Base-by-base conservation (phyloP, 2,329 filamentous ascomycete genomes). In the Botrytis medusae region DNA sequence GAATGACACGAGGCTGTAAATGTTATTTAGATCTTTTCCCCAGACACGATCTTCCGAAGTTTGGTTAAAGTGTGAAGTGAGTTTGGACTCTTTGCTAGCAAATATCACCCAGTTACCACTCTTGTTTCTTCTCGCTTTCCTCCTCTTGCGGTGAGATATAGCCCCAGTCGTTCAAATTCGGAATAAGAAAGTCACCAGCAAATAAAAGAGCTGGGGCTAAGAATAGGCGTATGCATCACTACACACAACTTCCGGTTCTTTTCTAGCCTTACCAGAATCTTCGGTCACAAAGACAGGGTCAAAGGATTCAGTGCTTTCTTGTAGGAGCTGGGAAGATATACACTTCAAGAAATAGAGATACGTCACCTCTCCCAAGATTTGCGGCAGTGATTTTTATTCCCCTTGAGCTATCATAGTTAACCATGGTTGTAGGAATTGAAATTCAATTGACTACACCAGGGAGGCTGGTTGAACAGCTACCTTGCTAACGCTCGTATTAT, bases 401-500 rank as follows among this genome's bases (percentile, higher is more conserved):
- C 32, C 14, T n/a, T 51, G 40, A 51, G n/a, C 14, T 22, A 51
- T 34, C 8, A 29, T 37, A 20, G 32, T n/a, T 67, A 14, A 37
- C 46, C 8, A 64, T 20, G 46, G 32, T 51, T n/a, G 12, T 25
- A 40, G 32, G 57, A 37, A 18, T 8, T 16, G 5, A 32, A 40
- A n/a, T 40, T 6, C 37, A 34, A 40, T 29, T 40, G 22, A 54
- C 22, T 67, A 7, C 29, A n/a, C 44, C 18, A 54, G 32, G 32
- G 8, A 40, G 22, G 34, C 34, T 25, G 22, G 34, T 67, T 40
- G 64, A 51, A 54, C 48, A 34, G 46, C 16, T 22, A 67, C 32
- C 46, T 29, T 54, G 22, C 25, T 32, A 32, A 48, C 25, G 37
- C 48, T 69, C 51, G 67, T 69, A 69, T 59, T 69, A 3, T 59